Conservation (phyloP, 2,329 filamentous ascomycete genomes). For the Exophiala aquamarina region DNA sequence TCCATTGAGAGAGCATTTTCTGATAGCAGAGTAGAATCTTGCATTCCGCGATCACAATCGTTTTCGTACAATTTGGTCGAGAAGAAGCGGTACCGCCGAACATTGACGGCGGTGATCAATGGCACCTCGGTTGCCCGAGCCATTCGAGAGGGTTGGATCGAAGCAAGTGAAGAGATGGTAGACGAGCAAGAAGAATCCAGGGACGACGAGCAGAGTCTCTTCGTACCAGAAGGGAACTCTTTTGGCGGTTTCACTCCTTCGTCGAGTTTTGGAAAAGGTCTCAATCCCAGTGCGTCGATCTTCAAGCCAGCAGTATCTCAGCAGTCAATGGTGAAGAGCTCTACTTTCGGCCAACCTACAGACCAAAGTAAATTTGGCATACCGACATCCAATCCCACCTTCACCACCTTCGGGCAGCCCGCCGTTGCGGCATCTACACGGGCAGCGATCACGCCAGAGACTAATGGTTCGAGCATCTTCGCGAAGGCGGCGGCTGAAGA, state of each 20-base stretch:
- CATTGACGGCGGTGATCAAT: constrained; percentile 57
- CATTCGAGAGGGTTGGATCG: constrained; percentile 49
- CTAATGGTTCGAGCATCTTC: background rate
- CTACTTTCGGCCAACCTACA: constrained; percentile 19
- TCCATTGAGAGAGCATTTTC: constrained; percentile 29
- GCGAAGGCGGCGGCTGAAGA: constrained; percentile 1
- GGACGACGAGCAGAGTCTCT: constrained; percentile 34
- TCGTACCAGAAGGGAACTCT: constrained; percentile 22
- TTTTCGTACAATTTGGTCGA: constrained; percentile 59
- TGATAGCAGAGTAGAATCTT: constrained; percentile 25
- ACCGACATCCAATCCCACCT: background rate
- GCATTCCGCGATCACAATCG: constrained; percentile 42
- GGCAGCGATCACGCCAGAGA: background rate
- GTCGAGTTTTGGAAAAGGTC: constrained; percentile 9
- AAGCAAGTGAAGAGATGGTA: constrained; percentile 35
- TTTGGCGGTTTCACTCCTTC: background rate
- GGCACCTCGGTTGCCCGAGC: constrained; percentile 56
- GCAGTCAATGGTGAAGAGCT: constrained; percentile 2
- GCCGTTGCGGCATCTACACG: too few species aligned
- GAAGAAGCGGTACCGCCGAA: constrained; percentile 56
- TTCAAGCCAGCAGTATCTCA: constrained; percentile 13
- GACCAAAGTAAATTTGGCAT: constrained; percentile 22
- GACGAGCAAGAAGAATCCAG: constrained; percentile 41
- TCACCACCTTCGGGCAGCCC: constrained; percentile 14
- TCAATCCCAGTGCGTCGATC: constrained; percentile 17